Conservation (phyloP, 176 grass and related monocot genomes). For the Triticum timopheevii region DNA sequence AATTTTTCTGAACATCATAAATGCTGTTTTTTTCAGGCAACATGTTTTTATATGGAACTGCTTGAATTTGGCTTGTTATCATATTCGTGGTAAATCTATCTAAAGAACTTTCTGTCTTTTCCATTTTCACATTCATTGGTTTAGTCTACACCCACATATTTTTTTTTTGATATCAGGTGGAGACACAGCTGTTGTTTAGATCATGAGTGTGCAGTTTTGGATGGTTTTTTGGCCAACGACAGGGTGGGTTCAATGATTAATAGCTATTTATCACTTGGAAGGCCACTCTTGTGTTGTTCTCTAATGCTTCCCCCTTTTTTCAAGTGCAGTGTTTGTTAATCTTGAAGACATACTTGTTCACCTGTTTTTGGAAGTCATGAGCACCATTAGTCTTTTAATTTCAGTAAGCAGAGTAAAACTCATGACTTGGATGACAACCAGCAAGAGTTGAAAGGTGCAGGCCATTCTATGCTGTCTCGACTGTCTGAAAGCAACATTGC, state of each 20-base stretch:
- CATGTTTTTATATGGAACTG: constrained; percentile 55
- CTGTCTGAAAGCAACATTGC: constrained; percentile 14
- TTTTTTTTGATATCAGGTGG: constrained; percentile 28
- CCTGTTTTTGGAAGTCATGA: constrained; percentile 54
- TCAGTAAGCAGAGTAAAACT: constrained; percentile 43
- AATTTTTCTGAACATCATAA: neutral
- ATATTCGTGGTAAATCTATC: constrained; percentile 31
- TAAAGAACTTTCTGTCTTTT: neutral
- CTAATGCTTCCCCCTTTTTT: constrained; percentile 21
- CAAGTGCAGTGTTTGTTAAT: constrained; percentile 36
- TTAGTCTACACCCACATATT: neutral
- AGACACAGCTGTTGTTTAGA: constrained; percentile 38
- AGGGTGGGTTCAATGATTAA: constrained; percentile 39
- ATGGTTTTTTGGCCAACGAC: constrained; percentile 31
- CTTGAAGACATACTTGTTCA: constrained; percentile 31
- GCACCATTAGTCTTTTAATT: constrained; percentile 29
- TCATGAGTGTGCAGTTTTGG: constrained; percentile 49
- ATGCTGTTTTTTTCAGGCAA: constrained; percentile 41
- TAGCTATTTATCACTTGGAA: neutral
- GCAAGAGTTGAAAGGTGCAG: constrained; percentile 31
- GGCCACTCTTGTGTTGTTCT: constrained; percentile 2
- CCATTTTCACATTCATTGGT: neutral
- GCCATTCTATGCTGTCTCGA: constrained; percentile 9
- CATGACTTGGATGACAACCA: constrained; percentile 25
- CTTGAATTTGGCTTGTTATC: constrained; percentile 47